Percentiles rank a stretch among this genome's conserved stretches.
phyloP scores from a whole-genome alignment of 2,329 filamentous ascomycete genomes.

The Berkeleyomyces rouxiae region DNA sequence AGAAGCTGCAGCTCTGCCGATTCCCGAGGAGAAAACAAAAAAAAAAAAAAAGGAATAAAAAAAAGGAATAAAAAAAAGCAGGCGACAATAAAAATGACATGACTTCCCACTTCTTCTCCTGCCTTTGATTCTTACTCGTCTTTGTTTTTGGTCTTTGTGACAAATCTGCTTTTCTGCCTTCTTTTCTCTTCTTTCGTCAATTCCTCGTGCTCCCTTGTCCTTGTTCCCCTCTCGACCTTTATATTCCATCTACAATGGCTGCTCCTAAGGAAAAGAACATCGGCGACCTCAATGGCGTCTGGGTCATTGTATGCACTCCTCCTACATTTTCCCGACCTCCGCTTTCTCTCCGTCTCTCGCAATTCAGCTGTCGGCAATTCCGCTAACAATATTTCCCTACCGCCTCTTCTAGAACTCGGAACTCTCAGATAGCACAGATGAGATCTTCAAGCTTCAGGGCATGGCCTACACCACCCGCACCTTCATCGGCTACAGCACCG shows the following conservation, averaged over 20 bases:
- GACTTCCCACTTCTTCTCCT: not conserved
- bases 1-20: too few relatives aligned
- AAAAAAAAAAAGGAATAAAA: not conserved
- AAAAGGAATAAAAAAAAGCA: not conserved
- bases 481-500: slow-evolving; percentile 49
- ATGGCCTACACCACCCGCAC: slow-evolving; percentile 58
- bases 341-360: not conserved
- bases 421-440: slow-evolving; percentile 52
- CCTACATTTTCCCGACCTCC: not conserved
- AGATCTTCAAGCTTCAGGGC: slow-evolving; percentile 55
- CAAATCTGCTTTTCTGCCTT: not conserved
- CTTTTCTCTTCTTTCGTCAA: slow-evolving; percentile 1
- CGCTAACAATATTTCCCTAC: slow-evolving; percentile 3
- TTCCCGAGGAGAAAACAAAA: not conserved
- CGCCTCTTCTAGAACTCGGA: slow-evolving; percentile 47
- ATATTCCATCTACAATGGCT: slow-evolving; percentile 38
- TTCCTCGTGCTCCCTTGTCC: not conserved
- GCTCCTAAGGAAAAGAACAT: slow-evolving; percentile 51
- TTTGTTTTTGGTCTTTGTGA: not conserved
- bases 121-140: not conserved
- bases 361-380: not conserved
- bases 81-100: not conserved
- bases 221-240: slow-evolving; percentile 2
- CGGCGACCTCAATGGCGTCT: slow-evolving; percentile 52
- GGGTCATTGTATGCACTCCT: slow-evolving; percentile 42